Evolutionary conservation across 2,329 filamentous ascomycete species (phyloP), one percentile per base, ranked within the genome.

Genomic region (Albophoma yamanashiensis): DNA sequence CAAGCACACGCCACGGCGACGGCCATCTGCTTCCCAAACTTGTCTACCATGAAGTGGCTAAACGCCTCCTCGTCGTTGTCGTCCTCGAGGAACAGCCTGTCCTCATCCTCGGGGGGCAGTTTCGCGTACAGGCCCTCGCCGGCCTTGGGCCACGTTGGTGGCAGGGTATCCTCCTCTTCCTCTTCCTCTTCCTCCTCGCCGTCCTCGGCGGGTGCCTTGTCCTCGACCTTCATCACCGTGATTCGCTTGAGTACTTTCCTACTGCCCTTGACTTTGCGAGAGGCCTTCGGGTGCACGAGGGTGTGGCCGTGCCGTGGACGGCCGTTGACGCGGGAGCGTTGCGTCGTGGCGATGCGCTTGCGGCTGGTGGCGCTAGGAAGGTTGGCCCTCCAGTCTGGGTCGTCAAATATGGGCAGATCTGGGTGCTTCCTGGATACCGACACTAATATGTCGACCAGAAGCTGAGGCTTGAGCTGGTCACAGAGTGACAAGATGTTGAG

Each of bases 351-450:
- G 31, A 20, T 42, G 43, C 31, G 34, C 36, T 34, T 58, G 9
- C 25, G 45, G 5, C 22, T 9, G 0, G 58, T 31, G 36, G 47
- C 31, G 20, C 45, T 43, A n/a, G 45, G 53, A 40, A 59, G 27
- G 40, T 68, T 63, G 17, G 62, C 55, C 38, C 73, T 69, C 76
- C 76, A 78, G 60, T 76, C 72, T 8, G 76, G 75, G 0, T 72
- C 72, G 61, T 72, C 66, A 60, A 78, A 78, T 4, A 78, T 73
- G 27, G 75, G 75, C 3, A 78, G 67, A n/a, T 74, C 70, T 0
- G 75, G 73, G 47, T 78, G 75, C 55, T 69, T 74, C 60, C 71
- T 75, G 9, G 76, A 74, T n/a, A 77, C 70, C 3, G 75, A 76
- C 11, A 76, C 73, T 34, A 78, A 68, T 5, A 79, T 62, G 56